These are phyloP conservation scores for Sclerotinia subarctica DNA, from an alignment of 2,329 filamentous ascomycete genomes.

Conservation along the genomic window DNA sequence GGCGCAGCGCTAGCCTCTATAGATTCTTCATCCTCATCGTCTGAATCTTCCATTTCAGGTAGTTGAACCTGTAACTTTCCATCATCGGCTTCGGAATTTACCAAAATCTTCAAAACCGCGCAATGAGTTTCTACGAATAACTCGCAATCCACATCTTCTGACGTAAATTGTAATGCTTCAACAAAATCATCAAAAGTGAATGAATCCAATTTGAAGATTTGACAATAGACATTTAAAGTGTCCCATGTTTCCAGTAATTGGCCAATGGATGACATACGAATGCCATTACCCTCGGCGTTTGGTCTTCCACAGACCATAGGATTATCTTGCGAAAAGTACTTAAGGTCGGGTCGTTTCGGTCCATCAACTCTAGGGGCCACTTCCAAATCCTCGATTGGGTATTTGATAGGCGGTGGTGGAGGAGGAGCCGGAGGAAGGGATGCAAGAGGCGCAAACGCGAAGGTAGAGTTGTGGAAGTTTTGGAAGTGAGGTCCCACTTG, in stretches of 20 bases:
- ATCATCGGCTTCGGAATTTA: constrained; percentile 69
- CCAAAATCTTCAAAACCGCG: constrained; percentile 80
- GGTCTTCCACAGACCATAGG: constrained; percentile 49
- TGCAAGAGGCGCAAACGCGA: constrained; percentile 47
- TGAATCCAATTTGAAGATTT: constrained; percentile 89
- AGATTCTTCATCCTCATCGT: constrained; percentile 67
- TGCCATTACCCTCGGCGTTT: constrained; percentile 52
- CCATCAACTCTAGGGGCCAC: constrained; percentile 64
- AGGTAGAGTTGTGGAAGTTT: constrained; percentile 45
- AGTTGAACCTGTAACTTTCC: constrained; percentile 77
- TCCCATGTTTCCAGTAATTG: constrained; percentile 89
- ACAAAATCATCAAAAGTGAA: constrained; percentile 98
- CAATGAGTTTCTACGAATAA: constrained; percentile 90
- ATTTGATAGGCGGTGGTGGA: constrained; percentile 77
- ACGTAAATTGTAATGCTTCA: constrained; percentile 77
- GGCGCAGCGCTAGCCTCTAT: constrained; percentile 50
- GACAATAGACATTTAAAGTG: constrained; percentile 95
- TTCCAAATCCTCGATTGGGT: constrained; percentile 92
- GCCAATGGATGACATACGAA: constrained; percentile 83
- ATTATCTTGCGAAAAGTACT: constrained; percentile 69
- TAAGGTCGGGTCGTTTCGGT: constrained; percentile 66
- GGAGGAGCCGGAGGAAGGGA: constrained; percentile 53
- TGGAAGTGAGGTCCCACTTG: constrained; percentile 36
- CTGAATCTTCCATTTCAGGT: constrained; percentile 65
- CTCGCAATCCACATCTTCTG: constrained; percentile 71